Base-by-base conservation (phyloP, 352 stramenopile genomes). In the Phytopythium kandeliae region DNA sequence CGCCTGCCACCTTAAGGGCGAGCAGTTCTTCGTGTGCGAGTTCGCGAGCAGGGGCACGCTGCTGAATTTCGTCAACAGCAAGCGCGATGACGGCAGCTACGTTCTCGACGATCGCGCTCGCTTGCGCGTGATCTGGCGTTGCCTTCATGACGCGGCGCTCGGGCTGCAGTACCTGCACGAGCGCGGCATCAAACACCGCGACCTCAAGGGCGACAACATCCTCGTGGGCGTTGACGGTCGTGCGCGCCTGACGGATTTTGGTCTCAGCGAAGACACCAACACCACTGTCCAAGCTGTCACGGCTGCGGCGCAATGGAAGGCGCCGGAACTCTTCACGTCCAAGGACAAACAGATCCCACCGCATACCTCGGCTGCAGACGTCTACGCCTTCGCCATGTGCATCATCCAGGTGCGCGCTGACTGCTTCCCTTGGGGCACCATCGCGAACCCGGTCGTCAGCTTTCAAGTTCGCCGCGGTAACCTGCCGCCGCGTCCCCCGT, bases 181-280 rank as follows among this genome's bases (percentile, higher is more conserved):
- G 34, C 28, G 50, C 10, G 45, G 41, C n/a, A 45, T 69, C 13
- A 49, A 58, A 8, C 61, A 69, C 48, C 43, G 51, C 22, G 57
- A 63, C 42, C 35, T 69, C 22, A 65, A 65, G 36, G 62, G 61
- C 53, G 45, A 70, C 46, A 66, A 63, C 42, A 65, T 69, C 50
- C 31, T 65, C 4, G 26, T 65, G 1, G 42, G 40, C 31, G 38
- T 17, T 15, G 45, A 62, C 22, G 38, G 31, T 19, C 45, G 45
- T 12, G 54, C 53, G 17, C 59, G 55, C 22, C 48, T 65, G 25
- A 44, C 48, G 30, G 58, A 61, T 26, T 65, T 62, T 57, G 58
- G 58, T n/a, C 35, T 63, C 36, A 65, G 50, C 10, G 63, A 35
- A 13, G 28, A 35, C 9, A 13, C 33, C 16, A 25, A 0, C 25